Evolutionary conservation across 768 basidiomycete genomes (phyloP).

Genomic region (Amanita muscaria): DNA sequence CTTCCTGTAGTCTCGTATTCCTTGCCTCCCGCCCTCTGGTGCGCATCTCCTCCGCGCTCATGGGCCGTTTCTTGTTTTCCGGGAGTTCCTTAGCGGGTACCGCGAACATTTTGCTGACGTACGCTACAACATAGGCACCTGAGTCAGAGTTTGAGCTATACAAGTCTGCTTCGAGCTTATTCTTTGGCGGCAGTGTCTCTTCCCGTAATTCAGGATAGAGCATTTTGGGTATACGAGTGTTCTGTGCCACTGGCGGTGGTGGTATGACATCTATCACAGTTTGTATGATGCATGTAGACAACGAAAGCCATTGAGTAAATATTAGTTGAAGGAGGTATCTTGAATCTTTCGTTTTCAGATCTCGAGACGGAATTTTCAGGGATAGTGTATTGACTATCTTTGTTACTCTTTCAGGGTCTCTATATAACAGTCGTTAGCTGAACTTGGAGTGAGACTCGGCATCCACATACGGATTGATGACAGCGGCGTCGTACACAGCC

Average conservation of each 20-base stretch:
- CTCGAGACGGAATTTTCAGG: conserved; percentile 79
- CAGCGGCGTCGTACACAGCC: conserved; percentile 90
- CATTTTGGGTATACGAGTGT: conserved; percentile 81
- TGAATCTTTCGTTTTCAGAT: conserved; percentile 86
- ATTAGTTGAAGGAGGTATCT: conserved; percentile 77
- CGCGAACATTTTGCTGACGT: conserved; percentile 99
- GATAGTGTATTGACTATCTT: conserved; percentile 83
- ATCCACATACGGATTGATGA: conserved; percentile 78
- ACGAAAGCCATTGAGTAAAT: conserved; percentile 92
- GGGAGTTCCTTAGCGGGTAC: conserved; percentile 75
- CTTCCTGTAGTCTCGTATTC: conserved; percentile 23
- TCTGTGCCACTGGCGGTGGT: conserved; percentile 74
- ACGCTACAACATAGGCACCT: conserved; percentile 64
- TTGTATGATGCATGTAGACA: conserved; percentile 90
- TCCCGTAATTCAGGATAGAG: conserved; percentile 74
- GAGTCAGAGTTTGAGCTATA: conserved; percentile 57
- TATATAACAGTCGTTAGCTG: conserved; percentile 24
- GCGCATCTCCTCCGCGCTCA: conserved; percentile 83
- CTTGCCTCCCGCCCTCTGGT: conserved; percentile 48
- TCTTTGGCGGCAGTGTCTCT: conserved; percentile 50
- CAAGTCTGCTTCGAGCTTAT: conserved; percentile 77
- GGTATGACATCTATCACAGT: conserved; percentile 91
- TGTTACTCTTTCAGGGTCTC: conserved; percentile 79
- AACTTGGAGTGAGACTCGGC: background rate
- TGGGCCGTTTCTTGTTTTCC: conserved; percentile 66